A percentile compares a stretch with the other conserved stretches of the same genome.
Evolutionary conservation across 495 filamentous ascomycete genomes (phyloP).

Genomic region (Tuber brumale): DNA sequence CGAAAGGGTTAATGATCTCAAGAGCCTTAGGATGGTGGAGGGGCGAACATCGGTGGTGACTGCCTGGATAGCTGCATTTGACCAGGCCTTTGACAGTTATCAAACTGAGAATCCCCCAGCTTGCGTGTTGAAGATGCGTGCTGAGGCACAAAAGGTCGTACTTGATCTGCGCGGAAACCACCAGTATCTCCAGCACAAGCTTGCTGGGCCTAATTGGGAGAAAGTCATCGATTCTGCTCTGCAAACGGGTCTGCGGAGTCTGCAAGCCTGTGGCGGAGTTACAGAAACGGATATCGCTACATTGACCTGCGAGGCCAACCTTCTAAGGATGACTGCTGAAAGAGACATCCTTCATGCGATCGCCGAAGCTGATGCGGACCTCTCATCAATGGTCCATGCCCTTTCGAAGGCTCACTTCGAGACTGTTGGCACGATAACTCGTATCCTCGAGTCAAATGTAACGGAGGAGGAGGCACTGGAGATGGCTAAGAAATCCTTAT

Average conservation of each 20-base stretch:
- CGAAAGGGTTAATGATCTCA: slow-evolving; percentile 71
- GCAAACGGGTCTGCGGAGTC: slow-evolving; percentile 71
- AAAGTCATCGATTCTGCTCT: slow-evolving; percentile 76
- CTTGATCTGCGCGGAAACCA: slow-evolving; percentile 81
- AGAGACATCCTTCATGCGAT: slow-evolving; percentile 72
- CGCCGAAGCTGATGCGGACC: slow-evolving; percentile 71
- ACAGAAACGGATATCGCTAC: slow-evolving; percentile 65
- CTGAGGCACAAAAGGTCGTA: slow-evolving; percentile 78
- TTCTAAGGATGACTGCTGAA: slow-evolving; percentile 75
- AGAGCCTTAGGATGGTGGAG: slow-evolving; percentile 76
- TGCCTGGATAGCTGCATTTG: slow-evolving; percentile 89
- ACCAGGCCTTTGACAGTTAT: slow-evolving; percentile 64
- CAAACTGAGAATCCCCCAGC: slow-evolving; percentile 61
- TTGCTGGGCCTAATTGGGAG: slow-evolving; percentile 78
- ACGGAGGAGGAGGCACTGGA: slow-evolving; percentile 73
- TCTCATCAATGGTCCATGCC: slow-evolving; percentile 68
- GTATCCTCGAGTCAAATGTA: slow-evolving; percentile 62
- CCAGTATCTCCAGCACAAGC: slow-evolving; percentile 77
- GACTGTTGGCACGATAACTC: slow-evolving; percentile 70
- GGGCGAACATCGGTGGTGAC: slow-evolving; percentile 74
- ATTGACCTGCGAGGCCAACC: slow-evolving; percentile 72
- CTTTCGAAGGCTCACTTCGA: slow-evolving; percentile 88
- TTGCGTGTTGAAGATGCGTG: slow-evolving; percentile 68
- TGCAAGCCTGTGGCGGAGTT: slow-evolving; percentile 63
- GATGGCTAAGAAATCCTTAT: slow-evolving; percentile 70